Conservation (phyloP, 2,329 filamentous ascomycete species). For the Xylariaceae sp. region DNA sequence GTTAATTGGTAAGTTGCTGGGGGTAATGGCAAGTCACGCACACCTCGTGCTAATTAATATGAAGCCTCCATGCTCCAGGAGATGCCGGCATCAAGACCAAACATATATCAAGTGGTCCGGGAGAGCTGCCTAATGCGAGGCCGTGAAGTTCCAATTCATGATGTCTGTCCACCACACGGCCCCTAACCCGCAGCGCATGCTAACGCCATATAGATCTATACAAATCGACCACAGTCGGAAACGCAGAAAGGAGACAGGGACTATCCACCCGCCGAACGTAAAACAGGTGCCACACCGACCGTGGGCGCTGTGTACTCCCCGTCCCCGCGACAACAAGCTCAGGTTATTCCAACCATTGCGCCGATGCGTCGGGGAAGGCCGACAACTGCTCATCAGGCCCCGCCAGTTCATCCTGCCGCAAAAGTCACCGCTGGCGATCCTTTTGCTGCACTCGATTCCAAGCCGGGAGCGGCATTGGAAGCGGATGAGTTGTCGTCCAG, state of each 20-base stretch:
- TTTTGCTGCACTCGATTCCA: conserved; percentile 82
- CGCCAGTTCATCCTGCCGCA: conserved; percentile 53
- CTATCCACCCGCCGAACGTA: conserved; percentile 45
- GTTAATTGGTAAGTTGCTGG: conserved; percentile 66
- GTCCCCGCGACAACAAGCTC: conserved; percentile 59
- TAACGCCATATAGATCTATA: conserved; percentile 60
- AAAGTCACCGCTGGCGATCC: conserved; percentile 71
- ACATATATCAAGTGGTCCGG: conserved; percentile 86
- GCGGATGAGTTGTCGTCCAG: conserved; percentile 76
- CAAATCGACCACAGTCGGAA: conserved; percentile 59
- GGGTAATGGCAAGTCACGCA: conserved; percentile 1
- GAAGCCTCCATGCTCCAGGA: conserved; percentile 81
- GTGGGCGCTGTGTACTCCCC: conserved; percentile 79
- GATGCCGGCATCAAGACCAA: conserved; percentile 70
- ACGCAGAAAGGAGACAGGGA: conserved; percentile 45
- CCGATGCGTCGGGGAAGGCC: conserved; percentile 90
- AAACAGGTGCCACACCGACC: conserved; percentile 51
- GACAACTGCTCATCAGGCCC: conserved; percentile 36
- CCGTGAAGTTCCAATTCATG: conserved; percentile 77
- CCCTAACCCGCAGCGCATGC: conserved; percentile 4
- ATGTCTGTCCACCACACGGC: conserved; percentile 53
- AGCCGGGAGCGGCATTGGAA: conserved; percentile 43
- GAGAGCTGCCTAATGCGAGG: conserved; percentile 88
- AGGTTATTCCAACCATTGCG: conserved; percentile 77
- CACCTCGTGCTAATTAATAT: conserved; percentile 17